A percentile compares a stretch with the other conserved stretches of the same genome.
phyloP scores from a whole-genome alignment of 2,329 filamentous ascomycete genomes.

The Akanthomyces dipterigenus region DNA sequence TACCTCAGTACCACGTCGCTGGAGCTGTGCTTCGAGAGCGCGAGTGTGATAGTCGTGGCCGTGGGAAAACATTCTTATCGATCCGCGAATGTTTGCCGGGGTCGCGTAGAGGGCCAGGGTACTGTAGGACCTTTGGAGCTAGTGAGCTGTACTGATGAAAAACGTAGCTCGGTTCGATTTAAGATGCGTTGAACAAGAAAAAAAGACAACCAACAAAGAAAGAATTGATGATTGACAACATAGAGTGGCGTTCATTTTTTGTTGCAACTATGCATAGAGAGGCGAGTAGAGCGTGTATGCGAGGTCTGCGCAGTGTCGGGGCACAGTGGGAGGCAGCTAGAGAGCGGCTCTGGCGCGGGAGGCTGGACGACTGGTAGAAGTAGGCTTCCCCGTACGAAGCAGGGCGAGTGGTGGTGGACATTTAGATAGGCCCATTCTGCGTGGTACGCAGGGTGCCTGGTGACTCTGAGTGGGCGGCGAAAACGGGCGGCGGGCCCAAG shows the following conservation, averaged over 20 bases:
- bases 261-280: not conserved
- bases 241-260: not conserved
- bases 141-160: not conserved
- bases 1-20: not conserved
- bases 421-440: not conserved
- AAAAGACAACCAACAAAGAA: not conserved
- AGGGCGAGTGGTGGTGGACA: not conserved
- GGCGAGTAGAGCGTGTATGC: not conserved
- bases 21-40: not conserved
- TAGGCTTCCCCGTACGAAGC: too few relatives aligned
- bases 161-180: not conserved
- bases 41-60: not conserved
- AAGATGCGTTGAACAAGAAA: too few relatives aligned
- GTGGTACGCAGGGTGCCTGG: slow-evolving; percentile 4
- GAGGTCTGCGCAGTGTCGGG: not conserved
- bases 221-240: not conserved
- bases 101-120: not conserved
- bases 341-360: not conserved
- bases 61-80: slow-evolving; percentile 1
- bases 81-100: slow-evolving; percentile 7
- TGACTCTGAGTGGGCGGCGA: not conserved
- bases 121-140: not conserved
- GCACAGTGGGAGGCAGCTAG: slow-evolving; percentile 4
- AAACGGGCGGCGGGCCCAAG: slow-evolving; percentile 15
- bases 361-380: not conserved